These are phyloP conservation scores for Hanseniaspora meyeri DNA, from an alignment of 805 yeast genomes.

Conservation along the genomic window DNA sequence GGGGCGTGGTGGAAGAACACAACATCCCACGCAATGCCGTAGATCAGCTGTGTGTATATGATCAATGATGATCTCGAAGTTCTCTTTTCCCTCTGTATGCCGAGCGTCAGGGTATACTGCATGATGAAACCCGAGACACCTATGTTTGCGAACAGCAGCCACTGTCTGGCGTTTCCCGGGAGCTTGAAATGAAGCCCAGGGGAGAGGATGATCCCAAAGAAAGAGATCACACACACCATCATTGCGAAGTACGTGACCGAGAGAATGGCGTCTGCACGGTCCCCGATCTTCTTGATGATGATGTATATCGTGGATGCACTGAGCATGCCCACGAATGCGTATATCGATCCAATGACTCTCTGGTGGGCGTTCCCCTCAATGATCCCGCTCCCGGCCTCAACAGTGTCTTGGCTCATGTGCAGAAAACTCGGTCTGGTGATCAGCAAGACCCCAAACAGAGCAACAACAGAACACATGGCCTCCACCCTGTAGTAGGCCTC, in stretches of 20 bases:
- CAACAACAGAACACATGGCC: constrained; percentile 52
- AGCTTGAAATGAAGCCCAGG: constrained; percentile 50
- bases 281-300: constrained; percentile 62
- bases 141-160: constrained; percentile 48
- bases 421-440: constrained; percentile 72
- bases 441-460: constrained; percentile 63
- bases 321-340: constrained; percentile 53
- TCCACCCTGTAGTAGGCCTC: constrained; percentile 59
- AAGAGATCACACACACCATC: constrained; percentile 43
- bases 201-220: constrained; percentile 37
- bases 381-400: constrained; percentile 19
- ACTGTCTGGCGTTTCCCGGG: constrained; percentile 52
- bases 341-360: constrained; percentile 48
- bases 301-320: constrained; percentile 64
- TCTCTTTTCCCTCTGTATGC: constrained; percentile 61
- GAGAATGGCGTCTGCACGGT: constrained; percentile 64
- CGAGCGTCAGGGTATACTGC: constrained; percentile 70
- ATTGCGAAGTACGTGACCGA: constrained; percentile 69
- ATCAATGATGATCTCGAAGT: constrained; percentile 69
- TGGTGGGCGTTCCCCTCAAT: constrained; percentile 40
- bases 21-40: constrained; percentile 66
- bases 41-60: constrained; percentile 64
- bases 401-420: constrained; percentile 34
- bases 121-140: constrained; percentile 72
- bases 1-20: constrained; percentile 65